Base-by-base conservation (phyloP, 331 rosid species). In the Phaseolus coccineus region DNA sequence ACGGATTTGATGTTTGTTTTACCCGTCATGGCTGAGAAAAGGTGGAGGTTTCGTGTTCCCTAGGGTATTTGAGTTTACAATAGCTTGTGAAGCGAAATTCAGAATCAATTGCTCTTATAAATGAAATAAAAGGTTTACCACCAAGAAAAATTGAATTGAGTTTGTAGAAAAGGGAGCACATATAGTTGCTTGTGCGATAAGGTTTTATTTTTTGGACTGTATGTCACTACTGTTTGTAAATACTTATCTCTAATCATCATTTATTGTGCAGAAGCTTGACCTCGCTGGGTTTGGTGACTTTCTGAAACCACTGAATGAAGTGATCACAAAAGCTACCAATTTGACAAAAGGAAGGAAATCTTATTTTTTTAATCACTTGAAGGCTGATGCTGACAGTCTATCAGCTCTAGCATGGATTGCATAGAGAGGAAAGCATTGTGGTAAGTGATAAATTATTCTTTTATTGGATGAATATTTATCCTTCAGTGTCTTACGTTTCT, bases 401-500 rank as follows among this genome's bases (percentile, higher is more conserved):
- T 91, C 99, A 25, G 99, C 99, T 69, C 77, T 95, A 74, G 99
- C 93, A 48, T 95, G 99, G 99, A 90, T 90, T 84, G 97, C 99
- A 66, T 95, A 74, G 73, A 85, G 90, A 3, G 97, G 99, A 82
- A 95, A 92, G 87, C 97, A 87, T 30, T 92, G 97, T 78, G 99
- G 98, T 95, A 82, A 83, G 87, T 71, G 75, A 71, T 75, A 15
- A 16, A 10, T 78, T 47, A 71, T 42, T 78, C 62, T 56, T 72
- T 74, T 64, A 47, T 80, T 9, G 31, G 62, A 66, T 19, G 22
- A 19, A 19, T 19, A 19, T 19, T 19, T 19, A 19, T 19, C 22
- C 22, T 19, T 19, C 22, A 44, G 71, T 57, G 67, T 58, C 83
- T 81, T 76, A 64, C 83, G 77, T 55, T 40, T 52, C 58, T 61